Evolutionary conservation across 345 rosid species (phyloP).

Genomic region (Aquilaria sinensis): DNA sequence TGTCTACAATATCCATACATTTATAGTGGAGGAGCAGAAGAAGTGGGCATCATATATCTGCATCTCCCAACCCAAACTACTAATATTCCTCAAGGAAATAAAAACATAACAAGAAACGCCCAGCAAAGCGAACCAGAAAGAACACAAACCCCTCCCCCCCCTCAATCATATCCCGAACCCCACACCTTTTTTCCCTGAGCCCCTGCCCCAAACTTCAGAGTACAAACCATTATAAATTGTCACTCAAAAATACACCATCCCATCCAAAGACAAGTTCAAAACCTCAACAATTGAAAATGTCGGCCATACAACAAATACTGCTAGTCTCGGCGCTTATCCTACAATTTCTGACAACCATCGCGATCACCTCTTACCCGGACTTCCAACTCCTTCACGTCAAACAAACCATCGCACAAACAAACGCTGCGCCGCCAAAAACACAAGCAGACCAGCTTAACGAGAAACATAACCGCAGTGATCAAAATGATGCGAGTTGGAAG

Average conservation of each 20-base stretch:
- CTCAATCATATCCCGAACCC: conserved; percentile 28
- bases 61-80: no score
- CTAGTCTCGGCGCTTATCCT: conserved; percentile 7
- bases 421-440: conserved; percentile 17
- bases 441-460: conserved; percentile 25
- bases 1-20: no score
- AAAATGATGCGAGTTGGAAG: conserved; percentile 16
- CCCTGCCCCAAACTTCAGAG: background rate
- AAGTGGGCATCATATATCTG: no score
- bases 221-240: conserved; percentile 22
- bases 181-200: conserved; percentile 13
- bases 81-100: no score
- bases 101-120: conserved; percentile 6
- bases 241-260: background rate
- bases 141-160: background rate
- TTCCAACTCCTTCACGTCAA: conserved; percentile 43
- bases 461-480: conserved; percentile 5
- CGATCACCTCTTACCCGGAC: conserved; percentile 31
- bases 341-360: background rate
- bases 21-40: no score
- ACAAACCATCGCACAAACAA: conserved; percentile 23
- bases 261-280: conserved; percentile 1
- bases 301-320: conserved; percentile 9
- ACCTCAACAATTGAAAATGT: conserved; percentile 12
- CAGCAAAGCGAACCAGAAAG: background rate